Evolutionary conservation across 2,329 filamentous ascomycete genomes (phyloP), one percentile per base, ranked within the genome.

Genomic region (Metarhizium album): DNA sequence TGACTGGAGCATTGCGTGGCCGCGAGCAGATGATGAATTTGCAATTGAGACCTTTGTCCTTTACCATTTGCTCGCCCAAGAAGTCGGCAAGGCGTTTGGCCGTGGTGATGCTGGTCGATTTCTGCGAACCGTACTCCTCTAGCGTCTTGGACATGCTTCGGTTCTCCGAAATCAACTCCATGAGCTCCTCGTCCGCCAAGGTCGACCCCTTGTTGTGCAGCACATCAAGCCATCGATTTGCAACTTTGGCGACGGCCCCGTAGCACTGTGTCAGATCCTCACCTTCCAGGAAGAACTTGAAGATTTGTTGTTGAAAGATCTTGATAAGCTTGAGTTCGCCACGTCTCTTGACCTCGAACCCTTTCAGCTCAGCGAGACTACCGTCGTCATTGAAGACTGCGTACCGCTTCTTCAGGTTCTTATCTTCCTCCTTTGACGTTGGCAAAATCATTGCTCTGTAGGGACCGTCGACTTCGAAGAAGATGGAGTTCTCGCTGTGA

Each of bases 141-240:
- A 99, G 74, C 0, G 93, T 94, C 70, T 98, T 98, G 18, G 84
- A 79, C 93, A 99, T 98, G 72, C 82, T 97, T 72, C 94, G 85
- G 71, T 99, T 99, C 67, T 99, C 93, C 47, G 90, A 96, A 82
- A 99, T 98, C n/a, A 99, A 83, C 61, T 98, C 91, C 67, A 98
- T 97, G 40, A 99, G 79, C 64, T 98, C 93, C 64, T 97, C 91
- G 59, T 99, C 91, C 0, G 91, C 90, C 14, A 99, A 74, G 1
- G 90, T 97, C 3, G 84, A 78, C 16, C 94, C 93, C 57, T 88
- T 90, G 60, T 82, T 87, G 63, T 97, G 81, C 31, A 99, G 72
- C 2, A 99, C 93, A 67, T 99, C 94, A 4, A 99, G 75, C 93
- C 93, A 99, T 54, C 86, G 83, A 64, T 99, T 95, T 2, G 93